A percentile compares a stretch with the other conserved stretches of the same genome.
Conservation (phyloP, 2,329 filamentous ascomycete genomes). For the Microcyclospora pomicola region DNA sequence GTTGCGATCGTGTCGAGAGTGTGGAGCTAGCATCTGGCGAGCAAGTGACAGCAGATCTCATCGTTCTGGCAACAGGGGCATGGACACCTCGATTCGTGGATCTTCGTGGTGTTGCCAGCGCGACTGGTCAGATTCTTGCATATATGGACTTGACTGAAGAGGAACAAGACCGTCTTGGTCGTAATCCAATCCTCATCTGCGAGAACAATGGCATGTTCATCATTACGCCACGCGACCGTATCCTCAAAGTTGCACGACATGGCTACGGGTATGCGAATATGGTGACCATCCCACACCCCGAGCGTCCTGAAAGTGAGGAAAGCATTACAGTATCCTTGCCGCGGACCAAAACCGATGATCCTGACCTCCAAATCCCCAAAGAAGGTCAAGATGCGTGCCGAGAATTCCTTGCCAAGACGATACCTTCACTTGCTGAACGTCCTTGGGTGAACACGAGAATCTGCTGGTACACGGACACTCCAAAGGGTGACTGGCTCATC, state of each 20-base stretch:
- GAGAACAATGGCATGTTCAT: conserved; percentile 59
- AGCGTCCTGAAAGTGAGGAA: conserved; percentile 17
- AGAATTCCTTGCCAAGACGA: conserved; percentile 44
- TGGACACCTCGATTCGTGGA: conserved; percentile 74
- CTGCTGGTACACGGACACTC: conserved; percentile 46
- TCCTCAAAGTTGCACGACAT: conserved; percentile 38
- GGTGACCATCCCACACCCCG: conserved; percentile 32
- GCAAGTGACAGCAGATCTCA: conserved; percentile 51
- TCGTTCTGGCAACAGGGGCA: conserved; percentile 71
- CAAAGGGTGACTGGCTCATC: conserved; percentile 42
- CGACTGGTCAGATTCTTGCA: conserved; percentile 68
- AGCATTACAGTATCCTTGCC: conserved; percentile 35
- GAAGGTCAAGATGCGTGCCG: conserved; percentile 52
- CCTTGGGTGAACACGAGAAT: conserved; percentile 35
- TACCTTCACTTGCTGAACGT: conserved; percentile 23
- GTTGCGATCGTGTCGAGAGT: conserved; percentile 37
- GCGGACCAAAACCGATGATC: conserved; percentile 34
- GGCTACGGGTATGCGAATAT: conserved; percentile 37
- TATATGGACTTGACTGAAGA: conserved; percentile 61
- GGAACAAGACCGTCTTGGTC: conserved; percentile 51
- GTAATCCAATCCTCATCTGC: conserved; percentile 61
- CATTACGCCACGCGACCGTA: conserved; percentile 46
- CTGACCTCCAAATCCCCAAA: conserved; percentile 33
- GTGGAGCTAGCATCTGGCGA: conserved; percentile 40
- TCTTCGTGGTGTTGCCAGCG: conserved; percentile 58